Base-by-base conservation (phyloP, 805 yeast genomes). In the Naumovozyma dairenensis region DNA sequence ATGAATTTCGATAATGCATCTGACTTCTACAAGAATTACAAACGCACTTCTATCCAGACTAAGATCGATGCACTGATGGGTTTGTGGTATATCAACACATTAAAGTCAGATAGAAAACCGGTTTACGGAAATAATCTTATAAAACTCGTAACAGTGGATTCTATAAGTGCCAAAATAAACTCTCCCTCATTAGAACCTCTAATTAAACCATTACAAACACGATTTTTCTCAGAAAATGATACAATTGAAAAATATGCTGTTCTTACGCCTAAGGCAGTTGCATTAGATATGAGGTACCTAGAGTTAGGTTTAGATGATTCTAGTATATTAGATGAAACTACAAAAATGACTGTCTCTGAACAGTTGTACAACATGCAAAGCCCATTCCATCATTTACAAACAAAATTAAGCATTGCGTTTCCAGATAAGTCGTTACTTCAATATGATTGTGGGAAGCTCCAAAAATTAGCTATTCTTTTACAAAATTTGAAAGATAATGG, bases 371-470 rank as follows among this genome's bases (percentile, higher is more conserved):
- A 31, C 30, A 37, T 47, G 42, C 60, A 44, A 19, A 68, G 65
- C 55, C 82, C 75, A 10, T 78, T 85, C 61, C 95, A 85, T 53
- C 76, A 78, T 39, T 61, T 89, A 2, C 96, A 89, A 56, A 80
- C 85, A 12, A 82, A 85, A 46, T 62, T 85, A 30, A 79, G 96
- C 0, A 84, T 92, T 47, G 96, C 94, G 13, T 93, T 92, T 56
- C 99, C 99, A 0, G 98, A 92, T 54, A 92, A 87, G 55, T 77
- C 92, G 10, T 63, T 92, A 38, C 59, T 92, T 36, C 94, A 92
- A 53, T 92, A 81, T 55, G 99, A 92, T 57, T 92, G 98, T 65
- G 99, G 99, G 38, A 92, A 92, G 57, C 65, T 92, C 24, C 99
- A 92, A 54, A 80, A 78, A 46, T 60, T 92, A 32, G 89, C 96